phyloP scores from a whole-genome alignment of 2,329 filamentous ascomycete genomes.

The Blastomyces percursus region DNA sequence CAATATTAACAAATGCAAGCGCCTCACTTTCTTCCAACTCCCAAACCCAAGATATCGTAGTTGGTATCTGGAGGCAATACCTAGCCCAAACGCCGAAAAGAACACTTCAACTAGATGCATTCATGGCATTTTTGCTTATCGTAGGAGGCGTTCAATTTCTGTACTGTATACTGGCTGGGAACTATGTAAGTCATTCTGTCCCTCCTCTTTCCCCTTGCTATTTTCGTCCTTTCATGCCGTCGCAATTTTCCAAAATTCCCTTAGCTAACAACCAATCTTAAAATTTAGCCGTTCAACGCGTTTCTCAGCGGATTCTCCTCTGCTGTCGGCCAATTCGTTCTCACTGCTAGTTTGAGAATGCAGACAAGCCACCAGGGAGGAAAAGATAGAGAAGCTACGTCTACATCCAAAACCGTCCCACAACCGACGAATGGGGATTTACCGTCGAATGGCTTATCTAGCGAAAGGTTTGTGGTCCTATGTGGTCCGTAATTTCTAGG shows the following conservation, averaged over 20 bases:
- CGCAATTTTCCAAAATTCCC: neutral
- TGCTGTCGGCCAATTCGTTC: conserved; percentile 92
- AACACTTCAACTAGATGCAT: conserved; percentile 81
- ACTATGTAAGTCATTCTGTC: conserved; percentile 60
- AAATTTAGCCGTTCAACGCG: conserved; percentile 81
- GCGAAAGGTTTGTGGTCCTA: conserved; percentile 29
- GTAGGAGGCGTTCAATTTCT: conserved; percentile 86
- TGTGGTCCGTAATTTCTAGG: neutral
- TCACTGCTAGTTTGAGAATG: conserved; percentile 81
- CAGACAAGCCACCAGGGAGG: conserved; percentile 59
- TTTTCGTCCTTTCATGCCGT: neutral
- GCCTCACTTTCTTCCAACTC: conserved; percentile 30
- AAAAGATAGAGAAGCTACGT: conserved; percentile 43
- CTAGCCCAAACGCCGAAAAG: conserved; percentile 71
- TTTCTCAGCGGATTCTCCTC: conserved; percentile 92
- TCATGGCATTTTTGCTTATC: conserved; percentile 75
- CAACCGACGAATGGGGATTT: conserved; percentile 10
- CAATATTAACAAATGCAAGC: conserved; percentile 18
- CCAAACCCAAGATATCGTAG: conserved; percentile 47
- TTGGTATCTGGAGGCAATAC: conserved; percentile 69
- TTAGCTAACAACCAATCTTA: neutral
- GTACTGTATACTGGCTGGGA: conserved; percentile 84
- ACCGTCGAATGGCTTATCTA: conserved; percentile 19
- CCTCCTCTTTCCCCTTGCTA: neutral
- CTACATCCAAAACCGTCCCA: conserved; percentile 5